Evolutionary conservation across 768 basidiomycete genomes (phyloP), one percentile per base, ranked within the genome.

Genomic region (Mycena pura): DNA sequence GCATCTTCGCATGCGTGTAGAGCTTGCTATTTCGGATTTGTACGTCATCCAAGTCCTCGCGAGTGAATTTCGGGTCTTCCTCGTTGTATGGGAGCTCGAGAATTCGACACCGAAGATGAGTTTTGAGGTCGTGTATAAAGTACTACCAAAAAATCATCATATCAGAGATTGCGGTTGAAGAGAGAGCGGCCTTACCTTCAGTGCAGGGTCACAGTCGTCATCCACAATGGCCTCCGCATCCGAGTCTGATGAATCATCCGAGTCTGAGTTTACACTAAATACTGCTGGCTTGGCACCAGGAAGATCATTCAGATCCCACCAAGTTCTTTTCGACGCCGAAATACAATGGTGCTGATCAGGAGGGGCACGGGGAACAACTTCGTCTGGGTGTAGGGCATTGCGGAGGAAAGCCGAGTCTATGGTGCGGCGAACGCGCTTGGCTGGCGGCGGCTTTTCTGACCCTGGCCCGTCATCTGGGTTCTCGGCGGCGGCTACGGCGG

Each of bases 41-140:
- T 3, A 60, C 58, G 15, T 59, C 57, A 3, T 40, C 39, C 0
- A 59, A 21, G 27, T 58, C 57, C 19, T 58, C 48, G 3, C 24
- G 7, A 0, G 31, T 36, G 17, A 17, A 59, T 31, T 28, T 0
- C 3, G 22, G 22, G 19, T 60, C 58, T 10, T 60, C 58, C 24
- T 44, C 58, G 4, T 38, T 27, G 19, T 51, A 60, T 0, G 49
- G 43, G 0, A 39, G 10, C 0, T n/a, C 50, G 5, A 52, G 58
- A 1, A 60, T n/a, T 3, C 58, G 58, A 0, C 50, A 34, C 0
- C 51, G 36, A 0, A 60, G 29, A 22, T 52, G 58, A 17, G 49
- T 15, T 36, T 60, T 60, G 1, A 60, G 36, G 1, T 60, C 32
- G 0, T 25, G 31, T 0, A 51, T 11, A 10, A 60, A 60, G 15